Base-by-base conservation (phyloP, 441 rosid species). In the Erysimum cheiri region DNA sequence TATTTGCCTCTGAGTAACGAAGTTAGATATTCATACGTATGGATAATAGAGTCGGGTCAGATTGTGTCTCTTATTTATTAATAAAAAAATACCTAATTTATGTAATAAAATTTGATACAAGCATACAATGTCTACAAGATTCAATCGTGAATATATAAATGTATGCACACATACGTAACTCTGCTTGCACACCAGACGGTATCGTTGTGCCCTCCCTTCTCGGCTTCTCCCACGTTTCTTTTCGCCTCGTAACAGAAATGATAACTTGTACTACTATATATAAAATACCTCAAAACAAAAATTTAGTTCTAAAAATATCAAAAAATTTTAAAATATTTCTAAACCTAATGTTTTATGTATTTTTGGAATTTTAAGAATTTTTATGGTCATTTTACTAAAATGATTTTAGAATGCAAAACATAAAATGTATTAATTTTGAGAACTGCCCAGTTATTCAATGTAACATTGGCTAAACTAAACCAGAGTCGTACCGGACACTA, bases 191-290 rank as follows among this genome's bases (percentile, higher is more conserved):
- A 41, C 69, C 69, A 24, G 54, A 61, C 56, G 61, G 61, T 46
- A 60, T 12, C 15, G 3, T 29, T 13, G 11, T 43, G 60, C 67
- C 60, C 26, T 46, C 19, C 35, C 15, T 19, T 19, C 22, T 19
- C 22, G 22, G 22, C 22, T 19, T 39, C 53, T 37, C 43, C 47
- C 74, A 70, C 54, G 60, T 70, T 60, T 61, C 8, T 70, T 52
- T 33, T 22, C 47, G 29, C 75, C 46, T 71, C 39, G 55, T 61
- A 71, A 71, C 68, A 52, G 75, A 40, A 60, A 52, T 26, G 15
- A 32, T 14, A 52, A 52, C 19, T 71, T 61, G 46, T 24, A 19
- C 26, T 22, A 33, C 24, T n/a, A n/a, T n/a, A n/a, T 19, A 60
- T 22, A 31, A 41, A 60, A 60, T 6, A 49, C 44, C 53, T 29